Evolutionary conservation across 108 stramenopile species (phyloP).

Genomic region (Nannochloropsis oceanica): DNA sequence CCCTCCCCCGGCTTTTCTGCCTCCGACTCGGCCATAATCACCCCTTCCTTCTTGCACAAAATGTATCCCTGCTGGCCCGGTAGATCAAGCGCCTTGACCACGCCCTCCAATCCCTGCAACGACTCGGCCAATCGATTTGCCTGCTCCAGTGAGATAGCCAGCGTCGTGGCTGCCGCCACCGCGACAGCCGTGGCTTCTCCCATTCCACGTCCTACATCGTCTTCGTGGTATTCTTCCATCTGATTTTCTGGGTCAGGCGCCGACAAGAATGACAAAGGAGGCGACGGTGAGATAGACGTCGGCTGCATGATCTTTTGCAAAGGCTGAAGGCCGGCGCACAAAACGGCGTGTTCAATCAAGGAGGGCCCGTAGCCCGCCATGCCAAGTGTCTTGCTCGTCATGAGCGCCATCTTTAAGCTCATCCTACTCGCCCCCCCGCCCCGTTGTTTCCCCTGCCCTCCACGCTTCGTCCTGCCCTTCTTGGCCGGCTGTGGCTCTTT

Average conservation of each 20-base stretch:
- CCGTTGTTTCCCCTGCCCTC: neutral
- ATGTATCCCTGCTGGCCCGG: constrained; percentile 33
- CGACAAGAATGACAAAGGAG: too few relatives aligned
- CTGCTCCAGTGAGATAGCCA: too few relatives aligned
- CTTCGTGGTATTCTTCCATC: neutral
- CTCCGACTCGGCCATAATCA: neutral
- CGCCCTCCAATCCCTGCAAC: constrained; percentile 26
- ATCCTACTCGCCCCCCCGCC: neutral
- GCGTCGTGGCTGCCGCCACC: neutral
- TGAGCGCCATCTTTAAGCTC: constrained; percentile 5
- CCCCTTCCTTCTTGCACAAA: constrained; percentile 2
- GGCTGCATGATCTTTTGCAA: neutral
- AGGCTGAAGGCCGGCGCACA: constrained; percentile 17
- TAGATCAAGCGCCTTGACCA: constrained; percentile 14
- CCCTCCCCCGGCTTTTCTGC: neutral
- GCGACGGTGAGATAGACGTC: too few relatives aligned
- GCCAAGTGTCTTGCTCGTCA: constrained; percentile 20
- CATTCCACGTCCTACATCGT: neutral
- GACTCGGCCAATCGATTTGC: constrained; percentile 4
- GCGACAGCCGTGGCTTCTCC: constrained; percentile 6
- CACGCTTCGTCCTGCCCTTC: neutral
- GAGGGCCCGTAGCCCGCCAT: constrained; percentile 34
- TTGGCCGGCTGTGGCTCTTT: neutral
- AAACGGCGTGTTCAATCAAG: constrained; percentile 32
- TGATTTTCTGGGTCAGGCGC: too few relatives aligned